Evolutionary conservation across 768 basidiomycete genomes (phyloP).

Genomic region (Tricholoma sp.): DNA sequence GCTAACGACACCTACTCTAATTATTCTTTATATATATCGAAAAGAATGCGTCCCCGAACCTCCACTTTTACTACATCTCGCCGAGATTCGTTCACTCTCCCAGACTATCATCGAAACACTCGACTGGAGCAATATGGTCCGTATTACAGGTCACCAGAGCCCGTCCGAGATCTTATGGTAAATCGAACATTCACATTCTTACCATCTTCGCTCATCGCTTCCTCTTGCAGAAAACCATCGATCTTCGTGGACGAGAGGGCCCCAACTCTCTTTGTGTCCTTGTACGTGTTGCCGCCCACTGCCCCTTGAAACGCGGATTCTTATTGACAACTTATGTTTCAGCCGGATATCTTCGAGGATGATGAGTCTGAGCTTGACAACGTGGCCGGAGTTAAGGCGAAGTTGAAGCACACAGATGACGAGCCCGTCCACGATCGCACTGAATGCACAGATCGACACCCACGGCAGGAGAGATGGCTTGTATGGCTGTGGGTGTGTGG

Average conservation of each 20-base stretch:
- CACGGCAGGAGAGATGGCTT: not conserved
- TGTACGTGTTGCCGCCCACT: not conserved
- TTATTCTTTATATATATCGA: not conserved
- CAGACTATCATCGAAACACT: slow-evolving; percentile 1
- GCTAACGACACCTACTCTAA: not conserved
- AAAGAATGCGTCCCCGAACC: not conserved
- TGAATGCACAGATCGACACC: not conserved
- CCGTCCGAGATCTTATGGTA: not conserved
- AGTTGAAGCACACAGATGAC: not conserved
- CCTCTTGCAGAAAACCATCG: not conserved
- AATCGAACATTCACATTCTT: not conserved
- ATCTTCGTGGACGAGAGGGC: not conserved
- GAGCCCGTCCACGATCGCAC: too few species aligned
- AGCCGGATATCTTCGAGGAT: not conserved
- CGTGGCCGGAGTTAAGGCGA: not conserved
- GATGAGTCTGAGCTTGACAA: not conserved
- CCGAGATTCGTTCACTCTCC: not conserved
- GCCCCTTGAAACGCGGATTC: not conserved
- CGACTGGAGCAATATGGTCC: slow-evolving; percentile 3
- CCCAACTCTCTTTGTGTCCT: not conserved
- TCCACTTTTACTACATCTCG: not conserved
- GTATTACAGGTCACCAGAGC: not conserved
- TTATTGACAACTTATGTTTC: not conserved
- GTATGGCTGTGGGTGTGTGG: not conserved
- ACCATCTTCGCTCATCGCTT: not conserved